A percentile compares a stretch with the other conserved stretches of the same genome.
Conservation (phyloP, 345 rosid species). For the Theobroma cacao region DNA sequence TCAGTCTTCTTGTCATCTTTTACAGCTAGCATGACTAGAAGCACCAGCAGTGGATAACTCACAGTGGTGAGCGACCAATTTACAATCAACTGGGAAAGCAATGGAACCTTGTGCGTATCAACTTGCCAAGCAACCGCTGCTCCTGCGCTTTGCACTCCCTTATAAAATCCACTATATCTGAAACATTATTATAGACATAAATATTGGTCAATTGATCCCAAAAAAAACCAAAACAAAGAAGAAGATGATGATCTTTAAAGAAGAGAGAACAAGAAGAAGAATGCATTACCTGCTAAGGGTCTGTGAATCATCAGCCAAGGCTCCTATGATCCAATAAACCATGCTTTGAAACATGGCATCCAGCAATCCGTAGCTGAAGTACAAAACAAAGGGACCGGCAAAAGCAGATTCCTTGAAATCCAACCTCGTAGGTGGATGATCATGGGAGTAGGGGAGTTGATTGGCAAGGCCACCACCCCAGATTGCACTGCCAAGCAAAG, state of each 20-base stretch:
- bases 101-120: constrained; percentile 61
- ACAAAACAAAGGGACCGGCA: constrained; percentile 73
- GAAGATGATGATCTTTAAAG: not conserved
- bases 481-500: constrained; percentile 52
- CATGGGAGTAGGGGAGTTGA: constrained; percentile 45
- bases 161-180: constrained; percentile 88
- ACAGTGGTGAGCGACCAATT: constrained; percentile 82
- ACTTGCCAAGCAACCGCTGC: constrained; percentile 97
- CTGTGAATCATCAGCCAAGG: constrained; percentile 81
- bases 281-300: constrained; percentile 66
- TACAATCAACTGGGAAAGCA: constrained; percentile 52
- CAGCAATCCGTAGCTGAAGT: constrained; percentile 74
- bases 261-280: not conserved
- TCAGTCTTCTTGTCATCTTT: constrained; percentile 40
- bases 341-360: constrained; percentile 90
- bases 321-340: constrained; percentile 96
- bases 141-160: constrained; percentile 96
- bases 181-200: not conserved
- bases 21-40: constrained; percentile 71
- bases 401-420: constrained; percentile 74
- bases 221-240: too few species aligned
- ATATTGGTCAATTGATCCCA: not conserved
- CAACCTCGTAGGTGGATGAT: constrained; percentile 36
- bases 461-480: constrained; percentile 91
- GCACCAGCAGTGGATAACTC: constrained; percentile 66